Evolutionary conservation across 2,329 filamentous ascomycete genomes (phyloP), one percentile per base, ranked within the genome.

Genomic region (Arachnomyces sp.): DNA sequence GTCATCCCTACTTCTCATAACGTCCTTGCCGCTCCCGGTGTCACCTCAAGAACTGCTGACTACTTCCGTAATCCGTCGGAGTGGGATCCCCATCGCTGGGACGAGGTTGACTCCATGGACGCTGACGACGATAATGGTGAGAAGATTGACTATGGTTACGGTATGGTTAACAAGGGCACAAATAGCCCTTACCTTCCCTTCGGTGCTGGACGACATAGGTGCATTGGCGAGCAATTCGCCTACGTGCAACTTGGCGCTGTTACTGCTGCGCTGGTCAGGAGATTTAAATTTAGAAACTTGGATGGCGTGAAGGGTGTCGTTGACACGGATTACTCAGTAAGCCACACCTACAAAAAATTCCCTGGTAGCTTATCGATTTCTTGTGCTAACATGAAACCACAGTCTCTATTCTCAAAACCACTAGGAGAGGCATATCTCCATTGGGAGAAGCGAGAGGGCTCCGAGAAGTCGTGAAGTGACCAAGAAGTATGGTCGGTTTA

Each of bases 191-290:
- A 95, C 62, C 77, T 96, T 35, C 90, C 90, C 2, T 96, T 96
- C 59, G 90, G 90, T 43, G 90, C 89, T 21, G 90, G 90, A 31
- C 75, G 90, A 51, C 90, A 96, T 67, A 76, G 90, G 50, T 96
- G 90, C 67, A 95, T 96, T 57, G 90, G 90, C 50, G 90, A 96
- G 73, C 87, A 95, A 57, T 96, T 95, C 62, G 90, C 90, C 52
- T 94, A 93, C 60, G 74, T 93, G 43, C 90, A 96, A 68, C 72
- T 96, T 47, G 83, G 89, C 60, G 88, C 86, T 33, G 93, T 96
- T 50, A 71, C 82, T 9, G 86, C 82, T 37, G 80, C 80, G 43
- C 68, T 89, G 49, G 84, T 94, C 31, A 76, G 87, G 36, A 61
- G 79, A 39, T 86, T 95, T 70, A 90, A 86, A 69, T 78, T 95